Conservation (phyloP, 257 asterid species). For the Ehretia macrophylla region DNA sequence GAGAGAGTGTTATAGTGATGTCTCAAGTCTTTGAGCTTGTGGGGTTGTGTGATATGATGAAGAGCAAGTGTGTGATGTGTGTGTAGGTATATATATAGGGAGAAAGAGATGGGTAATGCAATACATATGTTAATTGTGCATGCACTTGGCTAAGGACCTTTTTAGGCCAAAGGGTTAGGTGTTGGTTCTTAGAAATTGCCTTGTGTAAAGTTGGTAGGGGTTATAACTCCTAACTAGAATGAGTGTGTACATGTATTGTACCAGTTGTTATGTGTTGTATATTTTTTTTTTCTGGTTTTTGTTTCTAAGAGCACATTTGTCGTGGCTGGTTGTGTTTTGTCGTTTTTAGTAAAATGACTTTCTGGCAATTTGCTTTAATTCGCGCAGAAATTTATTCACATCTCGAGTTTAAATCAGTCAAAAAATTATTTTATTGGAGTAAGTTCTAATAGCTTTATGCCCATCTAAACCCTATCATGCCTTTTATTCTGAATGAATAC, state of each 20-base stretch:
- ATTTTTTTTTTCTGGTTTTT: conserved; percentile 19
- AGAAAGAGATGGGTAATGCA: neutral
- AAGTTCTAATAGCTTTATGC: too few species aligned
- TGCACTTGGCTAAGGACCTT: conserved; percentile 35
- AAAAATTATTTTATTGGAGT: too few species aligned
- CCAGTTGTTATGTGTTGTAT: conserved; percentile 10
- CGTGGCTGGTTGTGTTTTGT: conserved; percentile 21
- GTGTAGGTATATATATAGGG: conserved; percentile 21
- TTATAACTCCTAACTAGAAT: conserved; percentile 5
- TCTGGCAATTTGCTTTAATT: too few species aligned
- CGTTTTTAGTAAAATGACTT: neutral
- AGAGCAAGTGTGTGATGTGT: conserved; percentile 6
- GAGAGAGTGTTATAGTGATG: neutral
- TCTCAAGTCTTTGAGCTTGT: neutral
- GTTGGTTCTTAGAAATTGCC: conserved; percentile 67
- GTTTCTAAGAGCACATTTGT: conserved; percentile 31
- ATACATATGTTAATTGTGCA: conserved; percentile 31
- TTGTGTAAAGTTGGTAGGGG: conserved; percentile 53
- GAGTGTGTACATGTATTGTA: conserved; percentile 26
- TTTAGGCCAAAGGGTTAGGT: conserved; percentile 24
- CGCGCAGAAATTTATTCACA: too few species aligned
- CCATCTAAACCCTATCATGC: too few species aligned
- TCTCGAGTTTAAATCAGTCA: too few species aligned
- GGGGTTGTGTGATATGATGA: conserved; percentile 10
- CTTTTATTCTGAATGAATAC: too few species aligned